Base-by-base conservation (phyloP, 129 eudicot species). In the Calendula officinalis region DNA sequence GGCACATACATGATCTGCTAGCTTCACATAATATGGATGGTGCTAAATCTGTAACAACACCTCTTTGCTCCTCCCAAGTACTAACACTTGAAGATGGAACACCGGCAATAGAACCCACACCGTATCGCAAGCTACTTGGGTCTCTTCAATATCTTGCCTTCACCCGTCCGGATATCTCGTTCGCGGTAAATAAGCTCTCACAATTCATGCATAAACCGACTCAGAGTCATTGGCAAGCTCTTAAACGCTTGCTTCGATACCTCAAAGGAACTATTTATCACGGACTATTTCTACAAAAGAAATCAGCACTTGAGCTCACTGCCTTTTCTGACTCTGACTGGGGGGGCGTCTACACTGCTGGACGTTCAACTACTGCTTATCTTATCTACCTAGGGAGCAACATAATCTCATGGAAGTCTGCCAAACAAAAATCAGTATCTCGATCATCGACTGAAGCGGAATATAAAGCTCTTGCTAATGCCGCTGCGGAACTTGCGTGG, bases 241-340 rank as follows among this genome's bases (percentile, higher is more conserved):
- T 60, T 2, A 60, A 60, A 40, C 36, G 9, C 5, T 8, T 60
- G 10, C 37, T 60, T 2, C 38, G 36, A 0, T 60, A 60, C 2
- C 36, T 60, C 1, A 39, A 60, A 11, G 65, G 65, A 17, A 60
- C 65, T 0, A 0, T 60, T 2, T 60, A 60, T 10, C 65, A 60
- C 22, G 36, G 32, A 0, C 1, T 50, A 16, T 50, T 50, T 2
- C 17, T 59, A 4, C 5, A 5, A 15, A 47, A 47, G 22, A 47
- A 47, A n/a, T 1, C 52, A 2, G 4, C 52, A 1, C 3, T 13
- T 3, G 52, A 47, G 7, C 52, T 47, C 2, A 13, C 22, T 3
- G 52, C 52, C 22, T 47, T 47, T 7, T 47, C 36, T 0, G 65
- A 59, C 11, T 16, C 42, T 4, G 60, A 55, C 5, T 10, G 39